phyloP scores from a whole-genome alignment of 176 grass and related monocot genomes.

The Avena sativa region DNA sequence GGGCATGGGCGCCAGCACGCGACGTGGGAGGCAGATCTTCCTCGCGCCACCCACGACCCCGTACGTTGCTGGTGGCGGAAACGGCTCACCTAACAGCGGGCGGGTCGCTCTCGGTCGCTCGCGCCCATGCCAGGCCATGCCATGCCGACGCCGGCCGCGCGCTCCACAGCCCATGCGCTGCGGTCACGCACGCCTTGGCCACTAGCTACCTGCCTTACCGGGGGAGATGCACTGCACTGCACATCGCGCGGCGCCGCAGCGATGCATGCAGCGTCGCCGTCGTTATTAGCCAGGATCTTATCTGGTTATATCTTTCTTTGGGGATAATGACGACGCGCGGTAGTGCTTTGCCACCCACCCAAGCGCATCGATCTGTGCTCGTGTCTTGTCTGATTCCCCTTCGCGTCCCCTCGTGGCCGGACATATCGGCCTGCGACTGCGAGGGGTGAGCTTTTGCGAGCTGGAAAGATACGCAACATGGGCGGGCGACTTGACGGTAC shows the following conservation, averaged over 20 bases:
- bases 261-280: neutral
- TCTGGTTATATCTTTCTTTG: neutral
- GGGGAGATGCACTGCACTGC: neutral
- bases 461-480: constrained; percentile 42
- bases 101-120: neutral
- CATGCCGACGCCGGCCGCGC: constrained; percentile 12
- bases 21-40: constrained; percentile 39
- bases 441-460: constrained; percentile 6
- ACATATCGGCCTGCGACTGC: neutral
- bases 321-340: neutral
- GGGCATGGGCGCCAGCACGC: neutral
- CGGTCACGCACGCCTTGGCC: neutral
- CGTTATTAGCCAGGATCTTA: neutral
- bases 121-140: neutral
- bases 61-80: neutral
- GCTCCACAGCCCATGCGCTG: neutral
- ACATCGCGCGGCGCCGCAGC: no score
- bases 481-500: constrained; percentile 11
- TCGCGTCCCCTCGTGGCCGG: neutral
- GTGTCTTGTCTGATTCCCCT: neutral
- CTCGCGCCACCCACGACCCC: neutral
- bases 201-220: neutral
- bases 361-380: neutral
- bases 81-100: neutral
- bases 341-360: constrained; percentile 15